Conservation (phyloP, 352 stramenopile species). For the Bremia lactucae region DNA sequence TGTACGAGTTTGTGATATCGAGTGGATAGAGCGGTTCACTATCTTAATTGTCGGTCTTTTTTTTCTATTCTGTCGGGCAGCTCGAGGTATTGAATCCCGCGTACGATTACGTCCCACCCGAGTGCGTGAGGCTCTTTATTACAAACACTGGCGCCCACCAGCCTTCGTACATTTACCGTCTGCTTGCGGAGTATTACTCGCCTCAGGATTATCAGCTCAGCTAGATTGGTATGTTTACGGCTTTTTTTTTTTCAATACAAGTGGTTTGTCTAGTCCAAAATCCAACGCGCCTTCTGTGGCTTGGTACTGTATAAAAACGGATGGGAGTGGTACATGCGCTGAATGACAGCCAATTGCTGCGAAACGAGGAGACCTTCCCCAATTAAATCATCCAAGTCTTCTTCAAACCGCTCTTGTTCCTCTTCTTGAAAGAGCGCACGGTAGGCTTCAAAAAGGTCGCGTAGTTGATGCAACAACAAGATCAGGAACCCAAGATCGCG, state of each 20-base stretch:
- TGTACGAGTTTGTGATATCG: slow-evolving; percentile 24
- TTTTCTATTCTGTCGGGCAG: slow-evolving; percentile 19
- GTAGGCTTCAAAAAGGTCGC: slow-evolving; percentile 64
- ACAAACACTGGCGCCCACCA: slow-evolving; percentile 98
- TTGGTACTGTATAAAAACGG: slow-evolving; percentile 65
- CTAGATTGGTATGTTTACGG: slow-evolving; percentile 28
- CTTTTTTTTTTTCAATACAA: slow-evolving; percentile 3
- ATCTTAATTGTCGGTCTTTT: slow-evolving; percentile 5
- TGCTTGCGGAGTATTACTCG: slow-evolving; percentile 98
- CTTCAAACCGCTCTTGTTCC: slow-evolving; percentile 73
- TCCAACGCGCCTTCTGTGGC: slow-evolving; percentile 30
- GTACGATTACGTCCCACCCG: slow-evolving; percentile 96
- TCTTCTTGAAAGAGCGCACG: slow-evolving; percentile 61
- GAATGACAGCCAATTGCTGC: slow-evolving; percentile 77
- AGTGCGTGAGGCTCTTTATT: slow-evolving; percentile 95
- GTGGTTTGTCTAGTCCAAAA: slow-evolving; percentile 32
- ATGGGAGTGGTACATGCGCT: slow-evolving; percentile 82
- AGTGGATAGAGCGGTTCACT: not conserved
- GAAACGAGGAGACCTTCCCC: slow-evolving; percentile 61
- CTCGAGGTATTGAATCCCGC: slow-evolving; percentile 94
- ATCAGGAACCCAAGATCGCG: slow-evolving; percentile 68
- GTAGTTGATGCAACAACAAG: slow-evolving; percentile 65
- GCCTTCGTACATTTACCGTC: slow-evolving; percentile 96
- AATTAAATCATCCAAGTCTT: slow-evolving; percentile 75
- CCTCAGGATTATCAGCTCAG: slow-evolving; percentile 89